Percentiles rank a stretch among this genome's conserved stretches.
These are phyloP conservation scores for Kwoniella bestiolae DNA, from an alignment of 768 basidiomycete species.

Conservation along the genomic window DNA sequence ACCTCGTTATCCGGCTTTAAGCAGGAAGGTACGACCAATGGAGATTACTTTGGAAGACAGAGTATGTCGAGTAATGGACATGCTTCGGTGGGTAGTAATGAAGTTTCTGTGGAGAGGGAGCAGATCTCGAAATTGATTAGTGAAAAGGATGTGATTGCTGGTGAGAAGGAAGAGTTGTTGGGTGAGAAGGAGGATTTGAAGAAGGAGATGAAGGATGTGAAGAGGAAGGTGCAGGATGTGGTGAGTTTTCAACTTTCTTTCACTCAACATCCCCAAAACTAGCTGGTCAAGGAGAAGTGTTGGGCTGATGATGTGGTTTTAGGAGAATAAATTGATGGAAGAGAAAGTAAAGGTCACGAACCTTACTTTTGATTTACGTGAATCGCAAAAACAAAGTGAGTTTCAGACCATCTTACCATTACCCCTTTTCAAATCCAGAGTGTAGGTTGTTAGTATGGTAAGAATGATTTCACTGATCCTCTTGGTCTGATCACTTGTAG, in stretches of 20 bases:
- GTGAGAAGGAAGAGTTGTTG: constrained; percentile 71
- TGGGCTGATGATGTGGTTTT: background rate
- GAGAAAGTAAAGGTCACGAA: constrained; percentile 31
- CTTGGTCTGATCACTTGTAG: too few relatives aligned
- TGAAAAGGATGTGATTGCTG: constrained; percentile 58
- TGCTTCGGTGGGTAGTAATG: background rate
- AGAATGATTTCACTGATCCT: too few relatives aligned
- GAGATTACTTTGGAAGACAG: constrained; percentile 12
- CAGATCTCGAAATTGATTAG: constrained; percentile 3
- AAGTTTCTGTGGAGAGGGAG: background rate
- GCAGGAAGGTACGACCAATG: background rate
- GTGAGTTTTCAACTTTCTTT: constrained; percentile 24
- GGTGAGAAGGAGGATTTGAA: constrained; percentile 56
- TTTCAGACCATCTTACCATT: too few relatives aligned
- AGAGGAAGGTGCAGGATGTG: constrained; percentile 65
- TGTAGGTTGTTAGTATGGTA: too few relatives aligned
- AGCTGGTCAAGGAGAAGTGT: background rate
- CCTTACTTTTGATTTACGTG: constrained; percentile 34
- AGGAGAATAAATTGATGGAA: constrained; percentile 33
- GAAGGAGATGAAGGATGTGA: constrained; percentile 38
- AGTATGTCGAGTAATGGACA: constrained; percentile 15
- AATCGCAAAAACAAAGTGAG: constrained; percentile 42
- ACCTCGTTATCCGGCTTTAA: background rate
- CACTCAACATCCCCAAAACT: background rate
- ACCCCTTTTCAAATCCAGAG: background rate